Evolutionary conservation across 345 rosid genomes (phyloP).

Genomic region (Linum lewisii): DNA sequence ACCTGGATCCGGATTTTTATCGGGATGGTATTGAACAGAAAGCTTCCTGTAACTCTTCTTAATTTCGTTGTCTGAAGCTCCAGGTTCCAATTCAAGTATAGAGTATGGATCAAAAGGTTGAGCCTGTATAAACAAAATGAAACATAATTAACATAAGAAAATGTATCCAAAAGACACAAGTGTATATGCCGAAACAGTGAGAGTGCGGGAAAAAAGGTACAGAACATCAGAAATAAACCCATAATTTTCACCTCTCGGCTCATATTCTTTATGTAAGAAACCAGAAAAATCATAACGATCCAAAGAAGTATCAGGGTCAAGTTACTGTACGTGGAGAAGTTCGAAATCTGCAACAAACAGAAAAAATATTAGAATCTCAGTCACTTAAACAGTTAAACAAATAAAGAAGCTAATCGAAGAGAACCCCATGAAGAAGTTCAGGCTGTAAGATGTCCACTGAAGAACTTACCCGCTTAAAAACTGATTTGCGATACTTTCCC

Average conservation of each 20-base stretch:
- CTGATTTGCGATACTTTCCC: slow-evolving; percentile 77
- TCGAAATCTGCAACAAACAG: slow-evolving; percentile 56
- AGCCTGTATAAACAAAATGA: slow-evolving; percentile 32
- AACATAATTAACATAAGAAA: slow-evolving; percentile 4
- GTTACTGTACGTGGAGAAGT: slow-evolving; percentile 89
- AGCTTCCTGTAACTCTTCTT: slow-evolving; percentile 90
- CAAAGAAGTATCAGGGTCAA: slow-evolving; percentile 76
- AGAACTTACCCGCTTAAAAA: slow-evolving; percentile 58
- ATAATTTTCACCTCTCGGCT: slow-evolving; percentile 57
- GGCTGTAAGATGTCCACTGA: not conserved
- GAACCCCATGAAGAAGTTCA: not conserved
- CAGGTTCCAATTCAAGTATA: slow-evolving; percentile 75
- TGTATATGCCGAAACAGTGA: not conserved
- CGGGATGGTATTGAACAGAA: slow-evolving; percentile 90
- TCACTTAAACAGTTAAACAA: not conserved
- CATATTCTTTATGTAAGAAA: slow-evolving; percentile 76
- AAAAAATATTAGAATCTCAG: slow-evolving; percentile 7
- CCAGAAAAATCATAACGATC: slow-evolving; percentile 77
- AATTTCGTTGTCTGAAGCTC: slow-evolving; percentile 77
- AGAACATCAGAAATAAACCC: not conserved
- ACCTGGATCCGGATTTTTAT: slow-evolving; percentile 99
- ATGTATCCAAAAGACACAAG: not conserved
- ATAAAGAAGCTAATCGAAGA: not conserved
- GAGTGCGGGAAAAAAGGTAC: not conserved
- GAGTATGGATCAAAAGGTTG: slow-evolving; percentile 84